A percentile compares a stretch with the other conserved stretches of the same genome.
These are phyloP conservation scores for Lasiosphaeris hirsuta DNA, from an alignment of 495 filamentous ascomycete species.

Conservation along the genomic window DNA sequence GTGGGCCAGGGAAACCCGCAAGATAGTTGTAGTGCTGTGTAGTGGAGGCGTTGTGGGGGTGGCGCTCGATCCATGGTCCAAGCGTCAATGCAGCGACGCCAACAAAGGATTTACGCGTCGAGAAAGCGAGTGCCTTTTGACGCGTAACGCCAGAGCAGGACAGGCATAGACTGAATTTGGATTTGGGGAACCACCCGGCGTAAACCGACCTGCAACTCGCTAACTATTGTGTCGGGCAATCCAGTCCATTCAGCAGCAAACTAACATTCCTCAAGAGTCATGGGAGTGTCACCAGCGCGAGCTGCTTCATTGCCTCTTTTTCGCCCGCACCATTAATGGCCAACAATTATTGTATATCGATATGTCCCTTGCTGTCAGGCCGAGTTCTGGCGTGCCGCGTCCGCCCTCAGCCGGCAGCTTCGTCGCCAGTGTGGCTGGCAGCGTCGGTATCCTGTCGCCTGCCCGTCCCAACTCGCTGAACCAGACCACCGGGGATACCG, in stretches of 20 bases:
- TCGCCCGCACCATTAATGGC: slow-evolving; percentile 21
- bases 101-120: not conserved
- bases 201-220: not conserved
- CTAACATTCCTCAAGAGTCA: too few relatives aligned
- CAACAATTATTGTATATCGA: slow-evolving; percentile 17
- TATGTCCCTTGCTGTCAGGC: slow-evolving; percentile 35
- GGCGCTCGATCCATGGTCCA: not conserved
- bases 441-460: slow-evolving; percentile 7
- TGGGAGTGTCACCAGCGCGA: too few relatives aligned
- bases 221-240: not conserved
- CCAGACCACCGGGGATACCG: not conserved
- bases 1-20: too few relatives aligned
- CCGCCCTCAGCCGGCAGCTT: slow-evolving; percentile 28
- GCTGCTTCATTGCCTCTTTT: not conserved
- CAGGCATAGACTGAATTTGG: not conserved
- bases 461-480: slow-evolving; percentile 1
- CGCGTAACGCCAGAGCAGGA: slow-evolving; percentile 14
- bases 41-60: not conserved
- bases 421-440: slow-evolving; percentile 14
- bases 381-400: slow-evolving; percentile 37
- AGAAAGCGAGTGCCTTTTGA: not conserved
- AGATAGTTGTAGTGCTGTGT: too few relatives aligned
- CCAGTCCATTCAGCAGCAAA: too few relatives aligned
- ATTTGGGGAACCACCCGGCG: not conserved
- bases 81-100: too few relatives aligned